These are phyloP conservation scores for Penicillium simplicissimum DNA, from an alignment of 495 filamentous ascomycete species.

Conservation along the genomic window DNA sequence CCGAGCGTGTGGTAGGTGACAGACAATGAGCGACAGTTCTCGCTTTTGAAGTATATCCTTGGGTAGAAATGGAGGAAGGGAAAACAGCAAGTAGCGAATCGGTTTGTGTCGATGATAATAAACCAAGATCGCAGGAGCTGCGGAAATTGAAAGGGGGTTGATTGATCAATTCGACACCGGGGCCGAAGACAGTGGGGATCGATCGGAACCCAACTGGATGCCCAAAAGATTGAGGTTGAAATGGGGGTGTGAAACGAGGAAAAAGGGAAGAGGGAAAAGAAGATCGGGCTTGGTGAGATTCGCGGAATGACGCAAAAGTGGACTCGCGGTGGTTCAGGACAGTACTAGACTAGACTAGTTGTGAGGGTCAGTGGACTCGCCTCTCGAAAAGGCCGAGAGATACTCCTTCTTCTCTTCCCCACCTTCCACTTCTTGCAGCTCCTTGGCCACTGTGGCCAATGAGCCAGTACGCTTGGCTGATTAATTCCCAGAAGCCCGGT, in stretches of 20 bases:
- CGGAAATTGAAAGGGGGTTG: conserved; percentile 16
- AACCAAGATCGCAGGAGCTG: not conserved
- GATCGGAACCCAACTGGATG: conserved; percentile 10
- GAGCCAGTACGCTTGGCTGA: not conserved
- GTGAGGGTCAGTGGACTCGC: not conserved
- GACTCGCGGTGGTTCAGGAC: conserved; percentile 1
- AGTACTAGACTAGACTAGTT: too few relatives aligned
- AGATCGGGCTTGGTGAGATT: not conserved
- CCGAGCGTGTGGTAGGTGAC: not conserved
- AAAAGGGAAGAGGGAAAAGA: conserved; percentile 1
- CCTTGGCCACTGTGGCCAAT: not conserved
- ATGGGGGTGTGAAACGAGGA: conserved; percentile 8
- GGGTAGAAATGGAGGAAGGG: not conserved
- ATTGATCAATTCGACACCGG: conserved; percentile 16
- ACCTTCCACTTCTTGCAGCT: conserved; percentile 4
- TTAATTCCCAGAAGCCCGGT: not conserved
- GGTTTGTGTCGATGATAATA: not conserved
- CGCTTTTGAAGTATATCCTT: conserved; percentile 6
- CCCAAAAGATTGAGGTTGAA: conserved; percentile 13
- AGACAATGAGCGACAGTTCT: not conserved
- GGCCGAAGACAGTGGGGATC: not conserved
- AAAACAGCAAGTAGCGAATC: conserved; percentile 5
- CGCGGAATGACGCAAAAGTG: conserved; percentile 27
- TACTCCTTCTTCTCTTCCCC: not conserved
- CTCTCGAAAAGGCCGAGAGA: not conserved